Evolutionary conservation across 352 stramenopile species (phyloP).

Genomic region (Phytophthora crassamura): DNA sequence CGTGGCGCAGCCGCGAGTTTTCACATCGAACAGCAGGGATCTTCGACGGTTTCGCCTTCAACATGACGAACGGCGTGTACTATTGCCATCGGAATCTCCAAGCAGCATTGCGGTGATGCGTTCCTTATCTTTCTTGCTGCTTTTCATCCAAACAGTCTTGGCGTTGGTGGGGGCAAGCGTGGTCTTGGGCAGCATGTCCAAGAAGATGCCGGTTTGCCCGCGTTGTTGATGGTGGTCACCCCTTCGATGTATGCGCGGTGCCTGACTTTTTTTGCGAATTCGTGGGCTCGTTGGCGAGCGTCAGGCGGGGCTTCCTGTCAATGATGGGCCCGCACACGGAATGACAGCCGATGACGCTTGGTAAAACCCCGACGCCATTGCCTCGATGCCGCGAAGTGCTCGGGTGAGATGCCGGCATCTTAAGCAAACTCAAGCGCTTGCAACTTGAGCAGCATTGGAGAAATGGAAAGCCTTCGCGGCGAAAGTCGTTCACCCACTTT

Average conservation of each 20-base stretch:
- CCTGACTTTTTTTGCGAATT: no score
- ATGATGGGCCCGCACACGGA: no score
- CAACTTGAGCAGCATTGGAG: no score
- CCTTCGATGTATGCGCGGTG: slow-evolving; percentile 3
- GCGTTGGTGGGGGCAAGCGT: slow-evolving; percentile 17
- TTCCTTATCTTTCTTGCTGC: slow-evolving; percentile 37
- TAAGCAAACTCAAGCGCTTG: no score
- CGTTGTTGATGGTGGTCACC: slow-evolving; percentile 27
- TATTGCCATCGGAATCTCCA: slow-evolving; percentile 27
- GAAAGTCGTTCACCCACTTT: no score
- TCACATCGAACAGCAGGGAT: neutral
- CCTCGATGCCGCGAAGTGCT: no score
- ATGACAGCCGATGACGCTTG: no score
- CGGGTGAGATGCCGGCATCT: no score
- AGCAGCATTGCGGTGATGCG: slow-evolving; percentile 38
- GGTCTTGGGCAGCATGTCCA: slow-evolving; percentile 35
- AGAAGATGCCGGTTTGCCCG: slow-evolving; percentile 31
- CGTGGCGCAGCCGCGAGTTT: slow-evolving; percentile 31
- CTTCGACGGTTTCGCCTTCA: slow-evolving; percentile 28
- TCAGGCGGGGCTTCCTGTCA: no score
- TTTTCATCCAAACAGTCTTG: slow-evolving; percentile 39
- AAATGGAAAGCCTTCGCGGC: no score
- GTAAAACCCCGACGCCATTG: no score
- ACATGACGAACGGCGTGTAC: slow-evolving; percentile 34
- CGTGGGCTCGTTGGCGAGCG: no score